Conservation (phyloP, 2,329 filamentous ascomycete species). For the Aspergillus fumigatus region DNA sequence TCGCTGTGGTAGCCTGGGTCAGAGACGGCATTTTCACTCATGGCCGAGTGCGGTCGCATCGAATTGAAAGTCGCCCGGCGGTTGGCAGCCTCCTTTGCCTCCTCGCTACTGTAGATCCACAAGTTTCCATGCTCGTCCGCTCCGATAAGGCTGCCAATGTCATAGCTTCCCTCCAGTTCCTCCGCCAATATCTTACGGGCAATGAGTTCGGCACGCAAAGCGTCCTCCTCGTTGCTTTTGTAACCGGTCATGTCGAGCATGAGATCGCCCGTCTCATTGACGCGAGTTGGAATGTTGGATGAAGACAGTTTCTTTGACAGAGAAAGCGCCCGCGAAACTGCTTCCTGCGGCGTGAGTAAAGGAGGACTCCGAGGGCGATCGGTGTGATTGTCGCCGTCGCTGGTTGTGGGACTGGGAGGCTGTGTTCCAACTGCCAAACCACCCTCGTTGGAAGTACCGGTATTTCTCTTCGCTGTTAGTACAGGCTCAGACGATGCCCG, state of each 20-base stretch:
- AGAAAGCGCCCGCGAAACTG: conserved; percentile 74
- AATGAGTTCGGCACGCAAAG: conserved; percentile 85
- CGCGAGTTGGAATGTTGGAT: conserved; percentile 85
- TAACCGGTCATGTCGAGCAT: conserved; percentile 99
- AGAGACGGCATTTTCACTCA: conserved; percentile 74
- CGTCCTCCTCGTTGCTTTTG: conserved; percentile 89
- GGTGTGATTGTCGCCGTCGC: conserved; percentile 13
- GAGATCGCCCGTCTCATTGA: conserved; percentile 89
- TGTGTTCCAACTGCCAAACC: conserved; percentile 8
- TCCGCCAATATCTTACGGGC: conserved; percentile 89
- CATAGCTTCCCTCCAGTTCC: conserved; percentile 89
- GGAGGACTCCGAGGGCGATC: conserved; percentile 70
- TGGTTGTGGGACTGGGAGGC: conserved; percentile 4
- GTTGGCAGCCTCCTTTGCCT: conserved; percentile 85
- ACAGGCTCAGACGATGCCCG: conserved; percentile 53
- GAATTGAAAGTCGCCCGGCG: conserved; percentile 53
- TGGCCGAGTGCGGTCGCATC: conserved; percentile 47
- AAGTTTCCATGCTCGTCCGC: conserved; percentile 94
- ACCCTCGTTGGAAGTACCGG: conserved; percentile 12
- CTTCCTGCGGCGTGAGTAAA: conserved; percentile 65
- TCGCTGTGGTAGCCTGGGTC: conserved; percentile 97
- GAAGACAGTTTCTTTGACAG: conserved; percentile 82
- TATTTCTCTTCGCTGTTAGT: conserved; percentile 41
- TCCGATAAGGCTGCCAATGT: conserved; percentile 91
- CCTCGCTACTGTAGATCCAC: conserved; percentile 99